Conservation (phyloP, 352 stramenopile species). For the Stramenopiles sp. region DNA sequence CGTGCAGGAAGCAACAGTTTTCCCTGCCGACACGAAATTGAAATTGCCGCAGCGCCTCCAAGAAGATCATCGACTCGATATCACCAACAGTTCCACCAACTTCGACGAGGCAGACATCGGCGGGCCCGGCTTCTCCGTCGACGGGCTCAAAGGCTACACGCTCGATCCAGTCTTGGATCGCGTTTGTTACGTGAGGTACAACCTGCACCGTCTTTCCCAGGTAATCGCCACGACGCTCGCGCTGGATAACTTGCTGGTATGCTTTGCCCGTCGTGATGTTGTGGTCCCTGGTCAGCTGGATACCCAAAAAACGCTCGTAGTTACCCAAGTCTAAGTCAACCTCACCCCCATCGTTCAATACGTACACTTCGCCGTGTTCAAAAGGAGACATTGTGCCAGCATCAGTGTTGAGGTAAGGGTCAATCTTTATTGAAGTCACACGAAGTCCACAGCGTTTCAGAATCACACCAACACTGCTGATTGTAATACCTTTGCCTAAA, state of each 20-base stretch:
- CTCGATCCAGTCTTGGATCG: slow-evolving; percentile 92
- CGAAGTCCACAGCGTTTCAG: slow-evolving; percentile 80
- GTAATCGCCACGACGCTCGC: slow-evolving; percentile 87
- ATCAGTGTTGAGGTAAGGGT: slow-evolving; percentile 98
- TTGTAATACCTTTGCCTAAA: slow-evolving; percentile 97
- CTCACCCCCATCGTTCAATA: slow-evolving; percentile 90
- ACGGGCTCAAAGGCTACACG: slow-evolving; percentile 82
- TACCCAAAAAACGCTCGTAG: slow-evolving; percentile 93
- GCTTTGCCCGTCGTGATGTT: slow-evolving; percentile 98
- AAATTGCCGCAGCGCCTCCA: slow-evolving; percentile 97
- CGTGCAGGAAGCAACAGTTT: slow-evolving; percentile 97
- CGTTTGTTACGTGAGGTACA: slow-evolving; percentile 81
- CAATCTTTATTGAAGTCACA: slow-evolving; percentile 96
- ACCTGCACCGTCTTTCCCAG: slow-evolving; percentile 97
- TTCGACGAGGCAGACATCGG: slow-evolving; percentile 98
- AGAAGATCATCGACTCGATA: slow-evolving; percentile 98
- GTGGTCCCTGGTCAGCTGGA: slow-evolving; percentile 84
- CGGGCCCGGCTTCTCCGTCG: slow-evolving; percentile 43
- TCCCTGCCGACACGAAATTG: slow-evolving; percentile 89
- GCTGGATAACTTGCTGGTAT: slow-evolving; percentile 83
- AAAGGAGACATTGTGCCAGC: slow-evolving; percentile 91
- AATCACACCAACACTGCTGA: slow-evolving; percentile 88
- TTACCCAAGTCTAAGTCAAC: slow-evolving; percentile 92
- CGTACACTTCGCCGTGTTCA: slow-evolving; percentile 88
- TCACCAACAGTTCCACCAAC: slow-evolving; percentile 98